These are phyloP conservation scores for Saccharomyces hybrid DNA, from an alignment of 1,139 yeast genomes.

Conservation along the genomic window DNA sequence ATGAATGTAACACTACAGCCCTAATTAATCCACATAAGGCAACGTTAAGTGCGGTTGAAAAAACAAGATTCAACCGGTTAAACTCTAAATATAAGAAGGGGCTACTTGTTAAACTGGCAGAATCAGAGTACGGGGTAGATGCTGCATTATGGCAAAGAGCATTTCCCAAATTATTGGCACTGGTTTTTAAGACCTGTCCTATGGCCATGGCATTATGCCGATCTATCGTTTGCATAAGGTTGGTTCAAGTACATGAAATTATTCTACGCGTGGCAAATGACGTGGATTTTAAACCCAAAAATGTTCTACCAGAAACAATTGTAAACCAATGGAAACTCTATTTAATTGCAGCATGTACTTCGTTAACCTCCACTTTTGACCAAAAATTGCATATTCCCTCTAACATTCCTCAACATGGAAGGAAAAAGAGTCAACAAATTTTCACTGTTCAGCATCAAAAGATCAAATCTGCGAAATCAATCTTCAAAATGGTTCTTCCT, in stretches of 20 bases:
- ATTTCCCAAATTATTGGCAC: slow-evolving; percentile 66
- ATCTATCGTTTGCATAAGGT: slow-evolving; percentile 80
- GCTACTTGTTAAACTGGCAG: slow-evolving; percentile 66
- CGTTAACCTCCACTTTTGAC: slow-evolving; percentile 83
- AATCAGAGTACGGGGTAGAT: slow-evolving; percentile 90
- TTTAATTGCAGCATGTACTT: slow-evolving; percentile 84
- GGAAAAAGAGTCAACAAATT: slow-evolving; percentile 66
- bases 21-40: slow-evolving; percentile 51
- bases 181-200: slow-evolving; percentile 77
- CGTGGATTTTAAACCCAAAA: slow-evolving; percentile 24
- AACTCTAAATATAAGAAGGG: slow-evolving; percentile 51
- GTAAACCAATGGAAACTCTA: slow-evolving; percentile 87
- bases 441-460: slow-evolving; percentile 82
- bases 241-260: slow-evolving; percentile 84
- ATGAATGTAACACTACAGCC: slow-evolving; percentile 60
- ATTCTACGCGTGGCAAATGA: slow-evolving; percentile 58
- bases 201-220: slow-evolving; percentile 92
- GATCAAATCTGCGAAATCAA: slow-evolving; percentile 72
- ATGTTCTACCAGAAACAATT: slow-evolving; percentile 61
- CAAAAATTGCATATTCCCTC: slow-evolving; percentile 62
- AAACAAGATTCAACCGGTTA: slow-evolving; percentile 59
- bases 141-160: slow-evolving; percentile 90
- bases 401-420: slow-evolving; percentile 27
- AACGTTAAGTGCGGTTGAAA: slow-evolving; percentile 71
- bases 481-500: too few species aligned